Base-by-base conservation (phyloP, 2,329 filamentous ascomycete species). In the Neocatenulostroma microsporum region DNA sequence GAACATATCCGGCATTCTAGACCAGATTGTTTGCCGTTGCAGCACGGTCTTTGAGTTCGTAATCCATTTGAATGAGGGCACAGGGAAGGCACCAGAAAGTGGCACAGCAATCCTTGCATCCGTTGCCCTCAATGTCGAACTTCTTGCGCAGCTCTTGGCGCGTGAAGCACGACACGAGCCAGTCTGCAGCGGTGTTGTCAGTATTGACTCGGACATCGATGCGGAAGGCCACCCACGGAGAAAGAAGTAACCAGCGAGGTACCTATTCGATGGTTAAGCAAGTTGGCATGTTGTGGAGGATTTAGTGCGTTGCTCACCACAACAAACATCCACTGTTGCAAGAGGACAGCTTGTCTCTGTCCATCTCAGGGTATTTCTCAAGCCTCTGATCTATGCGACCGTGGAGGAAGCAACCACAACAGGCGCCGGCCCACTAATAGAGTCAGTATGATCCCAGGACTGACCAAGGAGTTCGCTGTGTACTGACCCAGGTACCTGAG, bases 11-110 rank as follows among this genome's bases (percentile, higher is more conserved):
- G n/a, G n/a, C n/a, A n/a, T n/a, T n/a, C n/a, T n/a, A n/a, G n/a
- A n/a, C n/a, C n/a, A n/a, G n/a, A n/a, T n/a, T n/a, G n/a, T n/a
- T n/a, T n/a, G n/a, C n/a, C n/a, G n/a, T n/a, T n/a, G n/a, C n/a
- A 4, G 46, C 39, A 4, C 46, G 45, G 21, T 41, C 34, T 40
- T 47, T 51, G 36, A 48, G 27, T 29, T 51, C 48, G 11, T 31
- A 44, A 19, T 49, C 36, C 38, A 48, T 43, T 31, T 49, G 48
- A 13, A 43, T 41, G 25, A 51, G 9, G 14, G 36, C 27, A 28
- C 47, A 51, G 14, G 36, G 39, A 14, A n/a, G 31, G 28, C 32
- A 37, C 21, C 14, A 44, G 21, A 3, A 39, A 3, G 19, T 15
- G 3, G 26, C 38, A 17, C 41, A 8, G n/a, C 34, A 40, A 31